phyloP scores from a whole-genome alignment of 129 eudicot genomes.

The Kitagawia praeruptora region DNA sequence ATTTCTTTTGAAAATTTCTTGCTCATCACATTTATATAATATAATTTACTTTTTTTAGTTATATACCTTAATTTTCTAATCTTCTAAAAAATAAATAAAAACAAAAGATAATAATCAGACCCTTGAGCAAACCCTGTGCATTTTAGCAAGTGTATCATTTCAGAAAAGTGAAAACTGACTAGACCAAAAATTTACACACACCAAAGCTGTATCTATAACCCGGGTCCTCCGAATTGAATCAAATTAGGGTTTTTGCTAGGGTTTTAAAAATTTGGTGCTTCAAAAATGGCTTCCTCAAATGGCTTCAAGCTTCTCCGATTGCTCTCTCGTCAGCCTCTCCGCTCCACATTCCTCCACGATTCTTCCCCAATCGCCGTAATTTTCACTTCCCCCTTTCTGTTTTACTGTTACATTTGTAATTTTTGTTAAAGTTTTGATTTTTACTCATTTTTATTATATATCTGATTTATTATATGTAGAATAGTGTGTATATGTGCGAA shows the following conservation, averaged over 20 bases:
- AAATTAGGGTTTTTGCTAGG: slow-evolving; percentile 4
- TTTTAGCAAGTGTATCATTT: too few relatives aligned
- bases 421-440: background rate
- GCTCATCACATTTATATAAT: too few relatives aligned
- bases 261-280: background rate
- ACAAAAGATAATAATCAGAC: too few relatives aligned
- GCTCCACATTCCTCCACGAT: background rate
- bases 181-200: background rate
- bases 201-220: background rate
- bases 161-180: too few relatives aligned
- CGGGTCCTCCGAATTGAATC: background rate
- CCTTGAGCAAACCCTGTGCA: too few relatives aligned
- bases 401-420: background rate
- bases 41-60: too few relatives aligned
- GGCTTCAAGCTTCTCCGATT: slow-evolving; percentile 1
- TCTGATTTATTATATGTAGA: background rate
- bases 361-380: background rate
- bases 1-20: too few relatives aligned
- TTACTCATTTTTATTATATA: background rate
- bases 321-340: slow-evolving; percentile 2
- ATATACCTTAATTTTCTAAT: too few relatives aligned
- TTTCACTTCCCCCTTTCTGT: background rate
- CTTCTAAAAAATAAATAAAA: too few relatives aligned
- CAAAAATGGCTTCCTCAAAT: background rate
- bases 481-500: background rate